Conservation (phyloP, 2,329 filamentous ascomycete species). For the Neonectria hederae region DNA sequence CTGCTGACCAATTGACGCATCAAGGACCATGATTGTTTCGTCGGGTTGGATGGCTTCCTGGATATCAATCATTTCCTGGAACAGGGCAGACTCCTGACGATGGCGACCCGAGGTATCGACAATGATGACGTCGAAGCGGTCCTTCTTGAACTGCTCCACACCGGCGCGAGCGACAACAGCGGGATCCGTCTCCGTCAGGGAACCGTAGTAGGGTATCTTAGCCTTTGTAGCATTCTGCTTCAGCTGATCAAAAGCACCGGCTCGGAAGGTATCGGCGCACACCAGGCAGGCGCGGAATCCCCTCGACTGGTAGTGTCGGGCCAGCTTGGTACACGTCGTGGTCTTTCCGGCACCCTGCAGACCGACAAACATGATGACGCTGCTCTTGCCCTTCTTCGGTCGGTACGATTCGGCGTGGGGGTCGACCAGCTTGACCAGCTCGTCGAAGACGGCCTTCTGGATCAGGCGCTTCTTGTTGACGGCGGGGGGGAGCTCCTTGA, state of each 20-base stretch:
- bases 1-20: slow-evolving; percentile 95
- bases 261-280: slow-evolving; percentile 98
- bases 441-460: slow-evolving; percentile 97
- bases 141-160: slow-evolving; percentile 99
- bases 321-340: slow-evolving; percentile 96
- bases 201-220: slow-evolving; percentile 98
- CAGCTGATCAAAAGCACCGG: slow-evolving; percentile 96
- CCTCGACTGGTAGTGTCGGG: slow-evolving; percentile 90
- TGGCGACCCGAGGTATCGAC: slow-evolving; percentile 97
- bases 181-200: slow-evolving; percentile 94
- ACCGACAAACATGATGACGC: slow-evolving; percentile 99
- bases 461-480: slow-evolving; percentile 99
- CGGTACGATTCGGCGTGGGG: slow-evolving; percentile 96
- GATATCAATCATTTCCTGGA: slow-evolving; percentile 98
- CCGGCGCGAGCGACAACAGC: slow-evolving; percentile 93
- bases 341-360: slow-evolving; percentile 98
- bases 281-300: slow-evolving; percentile 94
- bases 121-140: slow-evolving; percentile 97
- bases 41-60: slow-evolving; percentile 87
- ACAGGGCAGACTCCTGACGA: slow-evolving; percentile 92
- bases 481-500: slow-evolving; percentile 88
- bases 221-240: slow-evolving; percentile 99
- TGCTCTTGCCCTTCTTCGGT: slow-evolving; percentile 93
- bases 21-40: slow-evolving; percentile 98
- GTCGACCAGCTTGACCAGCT: slow-evolving; percentile 94